phyloP scores from a whole-genome alignment of 2,329 filamentous ascomycete species.

The Alternaria alternata region DNA sequence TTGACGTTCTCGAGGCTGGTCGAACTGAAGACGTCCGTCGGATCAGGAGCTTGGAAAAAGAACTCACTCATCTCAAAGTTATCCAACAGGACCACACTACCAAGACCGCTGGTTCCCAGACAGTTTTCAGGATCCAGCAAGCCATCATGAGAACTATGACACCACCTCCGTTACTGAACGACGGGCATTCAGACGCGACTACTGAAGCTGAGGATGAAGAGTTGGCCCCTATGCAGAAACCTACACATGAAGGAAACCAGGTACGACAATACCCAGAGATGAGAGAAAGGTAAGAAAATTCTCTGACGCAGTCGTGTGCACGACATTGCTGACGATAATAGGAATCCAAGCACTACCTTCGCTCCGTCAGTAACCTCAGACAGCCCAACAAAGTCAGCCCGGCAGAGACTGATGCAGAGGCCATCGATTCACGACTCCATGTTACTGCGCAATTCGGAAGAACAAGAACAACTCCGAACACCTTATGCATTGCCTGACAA shows the following conservation, averaged over 20 bases:
- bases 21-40: constrained; percentile 14
- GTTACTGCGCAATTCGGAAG: constrained; percentile 4
- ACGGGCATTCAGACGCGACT: background rate
- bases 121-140: background rate
- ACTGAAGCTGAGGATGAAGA: constrained; percentile 21
- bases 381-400: constrained; percentile 21
- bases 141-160: background rate
- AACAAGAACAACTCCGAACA: background rate
- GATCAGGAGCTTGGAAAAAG: constrained; percentile 19
- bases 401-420: constrained; percentile 28
- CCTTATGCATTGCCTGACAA: background rate
- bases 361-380: constrained; percentile 12
- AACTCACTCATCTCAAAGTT: constrained; percentile 14
- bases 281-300: constrained; percentile 5
- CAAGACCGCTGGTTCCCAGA: background rate
- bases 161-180: background rate
- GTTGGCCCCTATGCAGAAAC: background rate
- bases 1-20: constrained; percentile 23
- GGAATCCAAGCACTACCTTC: constrained; percentile 1
- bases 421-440: constrained; percentile 29
- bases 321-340: constrained; percentile 8
- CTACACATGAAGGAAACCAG: constrained; percentile 1
- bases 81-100: background rate
- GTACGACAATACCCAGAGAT: constrained; percentile 7
- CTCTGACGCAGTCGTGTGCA: background rate